These are phyloP conservation scores for Aspergillus sp. DNA, from an alignment of 2,329 filamentous ascomycete species.

Conservation along the genomic window DNA sequence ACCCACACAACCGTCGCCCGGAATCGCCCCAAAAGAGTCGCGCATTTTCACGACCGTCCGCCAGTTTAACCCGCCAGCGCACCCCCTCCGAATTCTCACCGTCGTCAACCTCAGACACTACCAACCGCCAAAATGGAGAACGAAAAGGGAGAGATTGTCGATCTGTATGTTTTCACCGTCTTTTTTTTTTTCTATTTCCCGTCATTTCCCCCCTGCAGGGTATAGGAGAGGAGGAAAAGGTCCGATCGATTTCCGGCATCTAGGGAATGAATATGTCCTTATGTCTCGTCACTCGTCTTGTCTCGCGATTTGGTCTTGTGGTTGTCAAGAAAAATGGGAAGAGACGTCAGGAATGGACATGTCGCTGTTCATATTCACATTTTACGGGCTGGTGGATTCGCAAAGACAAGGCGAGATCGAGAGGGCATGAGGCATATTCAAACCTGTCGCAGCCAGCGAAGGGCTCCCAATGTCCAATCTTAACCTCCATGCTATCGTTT, in stretches of 20 bases:
- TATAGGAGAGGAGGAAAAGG: not conserved
- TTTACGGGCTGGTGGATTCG: not conserved
- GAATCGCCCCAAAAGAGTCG: constrained; percentile 24
- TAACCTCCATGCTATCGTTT: not conserved
- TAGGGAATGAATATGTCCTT: not conserved
- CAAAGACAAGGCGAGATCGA: not conserved
- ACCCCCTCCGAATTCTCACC: constrained; percentile 27
- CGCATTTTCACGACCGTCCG: constrained; percentile 28
- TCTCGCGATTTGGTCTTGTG: not conserved
- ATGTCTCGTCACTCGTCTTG: not conserved
- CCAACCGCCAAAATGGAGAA: constrained; percentile 85
- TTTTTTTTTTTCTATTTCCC: constrained; percentile 12
- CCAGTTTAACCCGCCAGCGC: constrained; percentile 30
- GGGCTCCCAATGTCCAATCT: not conserved
- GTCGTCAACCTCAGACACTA: constrained; percentile 38
- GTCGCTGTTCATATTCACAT: not conserved
- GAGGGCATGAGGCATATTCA: not conserved
- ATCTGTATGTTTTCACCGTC: constrained; percentile 69
- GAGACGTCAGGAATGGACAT: not conserved
- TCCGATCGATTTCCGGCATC: not conserved
- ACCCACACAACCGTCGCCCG: constrained; percentile 39
- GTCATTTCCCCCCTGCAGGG: constrained; percentile 1
- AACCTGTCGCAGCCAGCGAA: not conserved
- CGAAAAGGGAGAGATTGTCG: constrained; percentile 99
- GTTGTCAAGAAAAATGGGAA: not conserved